A percentile compares a stretch with the other conserved stretches of the same genome.
Evolutionary conservation across 2,329 filamentous ascomycete species (phyloP).

Genomic region (Aaosphaeria arxii): DNA sequence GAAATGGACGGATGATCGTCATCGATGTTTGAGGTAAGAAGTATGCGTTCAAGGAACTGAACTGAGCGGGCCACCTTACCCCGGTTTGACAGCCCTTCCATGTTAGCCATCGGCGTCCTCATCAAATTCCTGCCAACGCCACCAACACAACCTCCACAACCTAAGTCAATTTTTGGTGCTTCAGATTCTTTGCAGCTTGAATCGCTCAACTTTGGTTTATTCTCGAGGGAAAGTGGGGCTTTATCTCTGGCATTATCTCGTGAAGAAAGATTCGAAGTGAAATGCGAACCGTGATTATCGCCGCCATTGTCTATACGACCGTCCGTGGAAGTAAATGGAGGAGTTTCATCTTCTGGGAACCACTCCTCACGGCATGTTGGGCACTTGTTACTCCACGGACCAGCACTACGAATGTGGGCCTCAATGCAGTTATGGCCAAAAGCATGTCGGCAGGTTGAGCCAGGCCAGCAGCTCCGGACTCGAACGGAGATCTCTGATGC

Average conservation of each 20-base stretch:
- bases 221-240: neutral
- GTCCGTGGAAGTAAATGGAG: neutral
- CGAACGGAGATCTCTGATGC: neutral
- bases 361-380: neutral
- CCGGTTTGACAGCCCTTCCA: neutral
- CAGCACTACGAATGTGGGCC: neutral
- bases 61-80: neutral
- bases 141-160: neutral
- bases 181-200: too few relatives aligned
- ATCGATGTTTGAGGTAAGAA: neutral
- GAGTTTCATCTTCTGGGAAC: neutral
- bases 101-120: neutral
- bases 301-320: neutral
- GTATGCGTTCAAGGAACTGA: neutral
- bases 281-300: neutral
- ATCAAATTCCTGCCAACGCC: neutral
- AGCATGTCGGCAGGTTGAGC: neutral
- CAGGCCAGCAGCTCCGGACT: neutral
- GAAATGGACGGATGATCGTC: neutral
- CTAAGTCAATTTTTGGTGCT: neutral
- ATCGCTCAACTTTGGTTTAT: too few relatives aligned
- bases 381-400: neutral
- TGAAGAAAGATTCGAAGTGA: neutral
- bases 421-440: neutral
- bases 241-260: neutral